Evolutionary conservation across 495 filamentous ascomycete genomes (phyloP).

Genomic region (Penicillium argentinense): DNA sequence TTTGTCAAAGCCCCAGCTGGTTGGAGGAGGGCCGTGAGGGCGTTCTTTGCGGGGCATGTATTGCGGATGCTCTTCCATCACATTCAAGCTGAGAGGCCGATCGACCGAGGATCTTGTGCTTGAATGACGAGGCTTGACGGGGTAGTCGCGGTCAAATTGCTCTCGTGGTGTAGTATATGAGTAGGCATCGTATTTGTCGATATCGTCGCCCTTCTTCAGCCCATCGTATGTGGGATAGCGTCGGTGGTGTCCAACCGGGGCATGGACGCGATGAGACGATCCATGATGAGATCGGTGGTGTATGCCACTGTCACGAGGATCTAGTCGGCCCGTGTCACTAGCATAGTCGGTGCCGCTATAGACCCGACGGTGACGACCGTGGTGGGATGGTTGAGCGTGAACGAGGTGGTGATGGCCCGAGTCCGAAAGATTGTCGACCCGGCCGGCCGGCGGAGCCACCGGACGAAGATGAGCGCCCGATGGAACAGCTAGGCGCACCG

Average conservation of each 20-base stretch:
- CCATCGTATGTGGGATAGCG: constrained; percentile 33
- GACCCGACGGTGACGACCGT: constrained; percentile 30
- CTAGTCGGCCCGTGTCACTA: constrained; percentile 38
- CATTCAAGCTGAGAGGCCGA: constrained; percentile 64
- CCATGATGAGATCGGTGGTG: constrained; percentile 13
- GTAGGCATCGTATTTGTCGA: constrained; percentile 60
- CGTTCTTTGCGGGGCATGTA: constrained; percentile 45
- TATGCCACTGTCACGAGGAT: constrained; percentile 14
- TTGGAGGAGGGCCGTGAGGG: constrained; percentile 55
- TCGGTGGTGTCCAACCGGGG: constrained; percentile 19
- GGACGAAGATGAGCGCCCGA: constrained; percentile 29
- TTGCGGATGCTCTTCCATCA: constrained; percentile 56
- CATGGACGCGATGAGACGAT: constrained; percentile 25
- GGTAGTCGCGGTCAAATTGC: constrained; percentile 64
- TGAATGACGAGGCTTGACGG: constrained; percentile 45
- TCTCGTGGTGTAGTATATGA: constrained; percentile 73
- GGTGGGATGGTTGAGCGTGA: constrained; percentile 28
- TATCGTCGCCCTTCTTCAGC: constrained; percentile 54
- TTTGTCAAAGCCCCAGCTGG: constrained; percentile 63
- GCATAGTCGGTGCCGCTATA: constrained; percentile 40
- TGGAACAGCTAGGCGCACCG: constrained; percentile 25
- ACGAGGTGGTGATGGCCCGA: constrained; percentile 32
- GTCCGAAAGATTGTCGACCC: constrained; percentile 26
- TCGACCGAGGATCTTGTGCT: constrained; percentile 51
- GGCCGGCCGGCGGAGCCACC: constrained; percentile 25